Percentiles rank a stretch among this genome's conserved stretches.
phyloP scores from a whole-genome alignment of 2,329 filamentous ascomycete genomes.

The Niveomyces coronatus region DNA sequence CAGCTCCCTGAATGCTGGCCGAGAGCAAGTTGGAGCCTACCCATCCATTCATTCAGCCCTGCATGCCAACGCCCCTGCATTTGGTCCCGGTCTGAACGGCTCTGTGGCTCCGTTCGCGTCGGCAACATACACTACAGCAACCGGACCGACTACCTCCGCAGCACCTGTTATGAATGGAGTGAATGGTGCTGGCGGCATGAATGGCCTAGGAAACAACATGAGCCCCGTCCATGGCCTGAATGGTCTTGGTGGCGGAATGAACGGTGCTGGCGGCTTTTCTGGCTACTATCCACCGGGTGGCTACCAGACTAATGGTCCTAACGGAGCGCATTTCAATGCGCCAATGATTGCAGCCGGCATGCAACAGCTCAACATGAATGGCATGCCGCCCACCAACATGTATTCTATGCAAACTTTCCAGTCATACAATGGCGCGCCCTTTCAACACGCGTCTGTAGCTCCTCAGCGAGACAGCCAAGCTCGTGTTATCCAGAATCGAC shows the following conservation, averaged over 20 bases:
- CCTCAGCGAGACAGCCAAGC: conserved; percentile 64
- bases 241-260: background rate
- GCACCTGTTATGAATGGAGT: conserved; percentile 18
- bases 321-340: conserved; percentile 16
- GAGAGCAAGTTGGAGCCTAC: conserved; percentile 38
- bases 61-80: conserved; percentile 70
- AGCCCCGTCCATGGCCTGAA: conserved; percentile 1
- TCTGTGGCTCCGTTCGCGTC: conserved; percentile 18
- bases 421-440: conserved; percentile 41
- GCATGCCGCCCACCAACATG: conserved; percentile 29
- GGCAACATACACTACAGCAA: conserved; percentile 16
- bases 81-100: conserved; percentile 49
- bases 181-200: conserved; percentile 9
- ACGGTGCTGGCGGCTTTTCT: conserved; percentile 11
- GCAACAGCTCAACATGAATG: conserved; percentile 51
- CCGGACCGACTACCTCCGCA: too few species aligned
- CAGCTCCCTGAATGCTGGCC: conserved; percentile 26
- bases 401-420: conserved; percentile 50
- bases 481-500: conserved; percentile 65
- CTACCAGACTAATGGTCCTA: conserved; percentile 17
- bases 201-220: too few species aligned
- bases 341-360: conserved; percentile 59
- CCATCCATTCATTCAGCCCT: conserved; percentile 60
- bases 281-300: conserved; percentile 20
- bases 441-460: conserved; percentile 31